These are phyloP conservation scores for Penicillium fimorum DNA, from an alignment of 495 filamentous ascomycete species.

Conservation along the genomic window DNA sequence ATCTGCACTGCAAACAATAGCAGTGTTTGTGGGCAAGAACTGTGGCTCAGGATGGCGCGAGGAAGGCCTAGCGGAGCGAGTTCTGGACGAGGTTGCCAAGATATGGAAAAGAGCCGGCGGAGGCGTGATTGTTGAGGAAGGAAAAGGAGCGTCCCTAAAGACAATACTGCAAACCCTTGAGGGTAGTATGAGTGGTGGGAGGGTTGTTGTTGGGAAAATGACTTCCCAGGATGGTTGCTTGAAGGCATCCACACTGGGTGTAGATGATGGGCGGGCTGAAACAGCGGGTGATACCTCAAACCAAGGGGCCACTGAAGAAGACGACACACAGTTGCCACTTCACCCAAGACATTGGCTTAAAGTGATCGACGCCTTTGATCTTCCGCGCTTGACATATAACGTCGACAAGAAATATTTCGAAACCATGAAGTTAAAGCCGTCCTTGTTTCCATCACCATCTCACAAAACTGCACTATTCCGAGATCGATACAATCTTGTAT, in stretches of 20 bases:
- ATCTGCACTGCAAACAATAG: constrained; percentile 76
- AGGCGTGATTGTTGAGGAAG: constrained; percentile 84
- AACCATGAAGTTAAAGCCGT: constrained; percentile 62
- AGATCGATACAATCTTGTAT: constrained; percentile 83
- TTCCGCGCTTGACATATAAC: constrained; percentile 84
- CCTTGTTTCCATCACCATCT: constrained; percentile 73
- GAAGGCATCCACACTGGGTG: constrained; percentile 13
- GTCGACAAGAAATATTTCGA: constrained; percentile 89
- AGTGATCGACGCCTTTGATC: constrained; percentile 75
- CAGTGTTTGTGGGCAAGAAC: constrained; percentile 84
- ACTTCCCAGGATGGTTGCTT: constrained; percentile 21
- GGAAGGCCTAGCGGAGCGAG: constrained; percentile 86
- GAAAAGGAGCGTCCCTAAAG: constrained; percentile 68
- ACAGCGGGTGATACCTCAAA: constrained; percentile 14
- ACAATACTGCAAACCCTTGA: constrained; percentile 78
- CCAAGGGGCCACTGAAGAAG: constrained; percentile 55
- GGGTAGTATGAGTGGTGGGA: constrained; percentile 78
- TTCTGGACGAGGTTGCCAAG: constrained; percentile 86
- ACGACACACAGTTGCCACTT: constrained; percentile 53
- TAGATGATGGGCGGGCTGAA: constrained; percentile 19
- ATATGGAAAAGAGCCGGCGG: constrained; percentile 82
- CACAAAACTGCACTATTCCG: constrained; percentile 84
- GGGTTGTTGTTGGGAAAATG: constrained; percentile 46
- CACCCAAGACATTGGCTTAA: constrained; percentile 78
- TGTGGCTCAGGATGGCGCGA: constrained; percentile 97